A percentile compares a stretch with the other conserved stretches of the same genome.
Conservation (phyloP, 108 stramenopile species). For the Cyclotella baltica region DNA sequence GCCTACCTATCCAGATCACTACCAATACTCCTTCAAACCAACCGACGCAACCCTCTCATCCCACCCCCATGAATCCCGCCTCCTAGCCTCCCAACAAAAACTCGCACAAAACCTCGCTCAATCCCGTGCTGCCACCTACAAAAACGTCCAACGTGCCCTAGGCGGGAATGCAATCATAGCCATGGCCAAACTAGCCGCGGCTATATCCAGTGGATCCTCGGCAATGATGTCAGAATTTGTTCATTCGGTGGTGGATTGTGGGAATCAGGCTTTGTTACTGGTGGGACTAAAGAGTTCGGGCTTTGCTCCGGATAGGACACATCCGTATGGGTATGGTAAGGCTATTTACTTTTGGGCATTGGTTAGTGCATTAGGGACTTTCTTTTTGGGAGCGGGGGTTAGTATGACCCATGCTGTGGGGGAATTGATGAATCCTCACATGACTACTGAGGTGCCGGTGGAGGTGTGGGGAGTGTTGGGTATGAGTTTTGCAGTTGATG, state of each 20-base stretch:
- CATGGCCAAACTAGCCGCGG: slow-evolving; percentile 88
- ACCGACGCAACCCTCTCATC: slow-evolving; percentile 27
- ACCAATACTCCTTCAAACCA: slow-evolving; percentile 15
- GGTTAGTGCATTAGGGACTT: slow-evolving; percentile 93
- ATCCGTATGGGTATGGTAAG: slow-evolving; percentile 95
- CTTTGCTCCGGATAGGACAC: slow-evolving; percentile 79
- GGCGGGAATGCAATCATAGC: slow-evolving; percentile 93
- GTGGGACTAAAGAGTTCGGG: slow-evolving; percentile 83
- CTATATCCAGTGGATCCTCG: slow-evolving; percentile 85
- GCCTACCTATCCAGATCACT: slow-evolving; percentile 1
- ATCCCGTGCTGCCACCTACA: slow-evolving; percentile 41
- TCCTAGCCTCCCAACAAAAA: slow-evolving; percentile 39
- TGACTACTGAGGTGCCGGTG: slow-evolving; percentile 67
- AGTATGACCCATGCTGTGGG: slow-evolving; percentile 86
- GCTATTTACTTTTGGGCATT: slow-evolving; percentile 85
- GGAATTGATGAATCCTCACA: slow-evolving; percentile 69
- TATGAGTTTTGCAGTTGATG: slow-evolving; percentile 87
- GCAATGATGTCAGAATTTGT: slow-evolving; percentile 96
- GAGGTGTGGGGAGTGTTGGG: slow-evolving; percentile 92
- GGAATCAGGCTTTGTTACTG: slow-evolving; percentile 92
- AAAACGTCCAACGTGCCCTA: slow-evolving; percentile 84
- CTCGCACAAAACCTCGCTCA: slow-evolving; percentile 32
- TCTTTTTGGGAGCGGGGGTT: slow-evolving; percentile 95
- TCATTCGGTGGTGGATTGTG: slow-evolving; percentile 94
- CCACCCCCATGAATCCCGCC: slow-evolving; percentile 36